These are phyloP conservation scores for Kodamaea nitidulidarum DNA, from an alignment of 805 yeast genomes.

Conservation along the genomic window DNA sequence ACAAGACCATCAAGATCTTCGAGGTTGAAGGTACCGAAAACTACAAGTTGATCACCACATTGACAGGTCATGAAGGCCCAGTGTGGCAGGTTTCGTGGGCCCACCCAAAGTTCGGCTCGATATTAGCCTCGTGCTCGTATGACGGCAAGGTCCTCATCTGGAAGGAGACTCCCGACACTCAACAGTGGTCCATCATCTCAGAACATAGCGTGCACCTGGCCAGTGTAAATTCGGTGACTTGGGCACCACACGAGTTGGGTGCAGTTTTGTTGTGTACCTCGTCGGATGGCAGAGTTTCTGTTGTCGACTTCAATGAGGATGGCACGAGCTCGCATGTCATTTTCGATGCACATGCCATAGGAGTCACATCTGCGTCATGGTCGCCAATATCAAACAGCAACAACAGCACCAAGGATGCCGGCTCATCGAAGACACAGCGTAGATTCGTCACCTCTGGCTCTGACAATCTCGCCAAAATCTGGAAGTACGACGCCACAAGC, in stretches of 20 bases:
- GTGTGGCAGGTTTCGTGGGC: conserved; percentile 99
- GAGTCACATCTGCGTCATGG: conserved; percentile 95
- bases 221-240: conserved; percentile 86
- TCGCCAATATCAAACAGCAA: conserved; percentile 55
- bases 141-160: conserved; percentile 93
- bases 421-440: conserved; percentile 44
- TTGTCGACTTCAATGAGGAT: conserved; percentile 86
- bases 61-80: conserved; percentile 94
- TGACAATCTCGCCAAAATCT: conserved; percentile 87
- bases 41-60: conserved; percentile 77
- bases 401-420: conserved; percentile 26
- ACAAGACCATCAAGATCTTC: conserved; percentile 90
- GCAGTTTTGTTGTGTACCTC: conserved; percentile 88
- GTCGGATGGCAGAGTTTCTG: conserved; percentile 87
- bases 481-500: conserved; percentile 62
- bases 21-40: conserved; percentile 80
- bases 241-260: conserved; percentile 98
- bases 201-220: conserved; percentile 89
- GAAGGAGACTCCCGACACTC: conserved; percentile 79
- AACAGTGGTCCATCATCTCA: conserved; percentile 82
- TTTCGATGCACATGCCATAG: conserved; percentile 84
- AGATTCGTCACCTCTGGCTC: conserved; percentile 93
- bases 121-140: conserved; percentile 90
- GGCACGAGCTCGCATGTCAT: conserved; percentile 66
- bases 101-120: conserved; percentile 95